Percentiles rank a stretch among this genome's conserved stretches.
Conservation (phyloP, 2,329 filamentous ascomycete species). For the Scedosporium dehoogii region DNA sequence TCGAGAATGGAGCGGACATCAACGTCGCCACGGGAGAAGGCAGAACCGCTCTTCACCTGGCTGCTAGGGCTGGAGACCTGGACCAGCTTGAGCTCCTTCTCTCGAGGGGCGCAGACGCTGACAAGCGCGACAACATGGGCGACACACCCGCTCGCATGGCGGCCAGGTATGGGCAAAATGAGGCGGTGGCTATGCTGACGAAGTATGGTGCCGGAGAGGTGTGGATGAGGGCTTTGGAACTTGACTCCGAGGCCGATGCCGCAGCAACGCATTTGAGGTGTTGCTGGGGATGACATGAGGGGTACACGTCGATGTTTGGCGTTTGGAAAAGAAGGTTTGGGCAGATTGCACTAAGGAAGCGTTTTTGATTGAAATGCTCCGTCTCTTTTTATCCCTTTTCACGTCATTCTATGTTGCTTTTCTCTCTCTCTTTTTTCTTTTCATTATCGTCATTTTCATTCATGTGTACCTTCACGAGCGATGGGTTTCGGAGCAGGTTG, state of each 20-base stretch:
- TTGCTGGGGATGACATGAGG: neutral
- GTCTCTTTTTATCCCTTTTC: neutral
- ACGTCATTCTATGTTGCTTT: neutral
- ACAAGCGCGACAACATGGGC: neutral
- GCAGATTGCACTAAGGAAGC: neutral
- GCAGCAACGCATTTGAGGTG: neutral
- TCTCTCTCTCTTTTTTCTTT: neutral
- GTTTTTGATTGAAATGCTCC: neutral
- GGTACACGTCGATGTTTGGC: neutral
- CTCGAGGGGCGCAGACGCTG: neutral
- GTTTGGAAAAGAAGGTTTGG: neutral
- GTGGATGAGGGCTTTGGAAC: neutral
- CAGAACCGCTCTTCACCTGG: constrained; percentile 4
- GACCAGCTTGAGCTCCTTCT: neutral
- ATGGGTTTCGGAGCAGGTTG: too few species aligned
- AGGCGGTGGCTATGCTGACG: neutral
- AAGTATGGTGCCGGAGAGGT: neutral
- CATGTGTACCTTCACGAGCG: too few species aligned
- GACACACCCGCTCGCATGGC: neutral
- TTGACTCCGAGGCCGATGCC: neutral
- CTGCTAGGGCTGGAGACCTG: neutral
- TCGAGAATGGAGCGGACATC: neutral
- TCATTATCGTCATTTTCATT: too few species aligned
- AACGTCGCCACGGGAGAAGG: neutral
- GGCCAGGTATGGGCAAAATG: neutral